phyloP scores from a whole-genome alignment of 2,329 filamentous ascomycete genomes.

The Colletotrichum sp. region DNA sequence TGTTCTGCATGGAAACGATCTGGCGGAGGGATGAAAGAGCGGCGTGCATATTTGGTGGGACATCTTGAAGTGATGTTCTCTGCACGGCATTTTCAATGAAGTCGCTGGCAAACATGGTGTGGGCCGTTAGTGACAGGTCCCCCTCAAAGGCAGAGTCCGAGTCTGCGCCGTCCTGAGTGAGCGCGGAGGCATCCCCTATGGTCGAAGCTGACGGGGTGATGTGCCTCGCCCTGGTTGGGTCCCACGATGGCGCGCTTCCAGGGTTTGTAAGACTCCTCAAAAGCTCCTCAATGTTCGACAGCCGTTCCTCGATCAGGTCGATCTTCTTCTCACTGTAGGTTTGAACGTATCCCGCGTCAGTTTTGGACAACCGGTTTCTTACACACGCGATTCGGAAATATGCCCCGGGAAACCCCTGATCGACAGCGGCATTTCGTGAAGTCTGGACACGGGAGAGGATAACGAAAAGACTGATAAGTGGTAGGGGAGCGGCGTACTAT shows the following conservation, averaged over 20 bases:
- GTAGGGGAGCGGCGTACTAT: constrained; percentile 50
- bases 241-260: constrained; percentile 1
- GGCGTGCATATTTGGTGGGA: constrained; percentile 56
- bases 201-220: constrained; percentile 24
- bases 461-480: neutral
- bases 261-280: constrained; percentile 40
- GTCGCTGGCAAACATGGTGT: constrained; percentile 58
- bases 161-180: constrained; percentile 39
- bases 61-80: constrained; percentile 48
- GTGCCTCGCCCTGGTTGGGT: constrained; percentile 17
- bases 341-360: neutral
- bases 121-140: constrained; percentile 53
- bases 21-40: constrained; percentile 57
- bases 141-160: constrained; percentile 49
- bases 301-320: constrained; percentile 49
- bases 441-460: neutral
- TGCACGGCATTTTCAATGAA: constrained; percentile 59
- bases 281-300: constrained; percentile 49
- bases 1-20: constrained; percentile 56
- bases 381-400: neutral
- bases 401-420: neutral
- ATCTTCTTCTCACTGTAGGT: constrained; percentile 57
- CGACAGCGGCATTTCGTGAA: neutral
- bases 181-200: constrained; percentile 15
- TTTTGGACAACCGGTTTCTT: neutral